A percentile compares a stretch with the other conserved stretches of the same genome.
phyloP scores from a whole-genome alignment of 2,329 filamentous ascomycete species.

The Nothomitra cinnamomea region DNA sequence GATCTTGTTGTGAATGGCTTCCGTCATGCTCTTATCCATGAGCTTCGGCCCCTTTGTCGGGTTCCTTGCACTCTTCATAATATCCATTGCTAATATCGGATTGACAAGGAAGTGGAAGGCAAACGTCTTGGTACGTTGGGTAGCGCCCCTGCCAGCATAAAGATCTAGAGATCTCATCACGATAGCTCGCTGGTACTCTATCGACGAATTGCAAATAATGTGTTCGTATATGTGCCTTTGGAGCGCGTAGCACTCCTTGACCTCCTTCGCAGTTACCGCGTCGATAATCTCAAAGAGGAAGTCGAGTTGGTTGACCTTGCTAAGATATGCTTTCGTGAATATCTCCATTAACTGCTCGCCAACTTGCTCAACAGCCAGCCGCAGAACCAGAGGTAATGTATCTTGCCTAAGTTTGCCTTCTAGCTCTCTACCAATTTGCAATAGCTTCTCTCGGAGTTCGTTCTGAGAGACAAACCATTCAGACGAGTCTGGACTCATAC shows the following conservation, averaged over 20 bases:
- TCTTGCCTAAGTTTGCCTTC: constrained; percentile 58
- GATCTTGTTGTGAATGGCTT: constrained; percentile 78
- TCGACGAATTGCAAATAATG: constrained; percentile 68
- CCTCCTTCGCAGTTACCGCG: constrained; percentile 63
- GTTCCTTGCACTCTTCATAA: constrained; percentile 62
- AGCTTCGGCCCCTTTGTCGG: constrained; percentile 46
- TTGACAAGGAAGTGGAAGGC: constrained; percentile 85
- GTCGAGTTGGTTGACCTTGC: constrained; percentile 61
- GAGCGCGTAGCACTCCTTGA: constrained; percentile 60
- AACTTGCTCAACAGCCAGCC: constrained; percentile 75
- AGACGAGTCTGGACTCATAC: constrained; percentile 43
- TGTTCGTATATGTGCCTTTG: constrained; percentile 70
- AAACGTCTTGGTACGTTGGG: constrained; percentile 86
- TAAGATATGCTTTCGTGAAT: constrained; percentile 61
- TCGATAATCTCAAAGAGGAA: constrained; percentile 74
- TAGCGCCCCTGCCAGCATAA: constrained; percentile 60
- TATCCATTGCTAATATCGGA: constrained; percentile 90
- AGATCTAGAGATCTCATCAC: constrained; percentile 75
- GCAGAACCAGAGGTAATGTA: constrained; percentile 50
- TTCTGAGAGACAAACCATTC: constrained; percentile 46
- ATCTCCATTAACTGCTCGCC: constrained; percentile 76
- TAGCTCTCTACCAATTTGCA: constrained; percentile 57
- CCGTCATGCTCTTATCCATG: constrained; percentile 74
- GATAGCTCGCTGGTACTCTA: constrained; percentile 71
- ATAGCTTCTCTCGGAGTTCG: constrained; percentile 39